Percentiles rank a stretch among this genome's conserved stretches.
Evolutionary conservation across 352 stramenopile genomes (phyloP).

Genomic region (Phytophthora idaei): DNA sequence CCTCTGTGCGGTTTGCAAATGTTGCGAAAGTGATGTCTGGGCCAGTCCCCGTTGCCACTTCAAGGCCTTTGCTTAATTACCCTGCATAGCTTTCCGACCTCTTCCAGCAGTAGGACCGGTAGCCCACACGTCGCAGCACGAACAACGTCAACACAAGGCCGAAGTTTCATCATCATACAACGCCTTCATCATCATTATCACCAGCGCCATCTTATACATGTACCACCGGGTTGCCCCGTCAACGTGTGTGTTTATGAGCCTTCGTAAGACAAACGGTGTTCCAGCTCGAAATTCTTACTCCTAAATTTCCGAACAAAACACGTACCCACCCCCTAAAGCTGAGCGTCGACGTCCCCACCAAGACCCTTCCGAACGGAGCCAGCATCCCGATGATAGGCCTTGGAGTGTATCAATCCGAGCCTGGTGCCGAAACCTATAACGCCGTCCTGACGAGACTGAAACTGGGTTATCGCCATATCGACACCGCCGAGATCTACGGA

Average conservation of each 20-base stretch:
- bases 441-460: constrained; percentile 56
- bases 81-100: too few relatives aligned
- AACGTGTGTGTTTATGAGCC: background rate
- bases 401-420: constrained; percentile 58
- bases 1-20: too few relatives aligned
- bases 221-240: background rate
- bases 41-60: too few relatives aligned
- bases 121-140: too few relatives aligned
- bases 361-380: background rate
- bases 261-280: too few relatives aligned
- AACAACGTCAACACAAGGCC: too few relatives aligned
- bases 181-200: background rate
- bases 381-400: constrained; percentile 28
- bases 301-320: background rate
- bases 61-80: too few relatives aligned
- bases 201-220: background rate
- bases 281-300: too few relatives aligned
- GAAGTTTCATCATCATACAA: too few relatives aligned
- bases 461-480: constrained; percentile 88
- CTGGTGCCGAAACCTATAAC: constrained; percentile 59
- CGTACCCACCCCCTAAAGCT: background rate
- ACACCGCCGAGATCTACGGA: constrained; percentile 85
- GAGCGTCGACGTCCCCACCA: constrained; percentile 1
- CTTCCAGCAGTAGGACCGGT: too few relatives aligned
- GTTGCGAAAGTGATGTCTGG: too few relatives aligned